Percentiles rank a stretch among this genome's conserved stretches.
These are phyloP conservation scores for Globisporangium megalacanthum DNA, from an alignment of 352 stramenopile genomes.

Conservation along the genomic window DNA sequence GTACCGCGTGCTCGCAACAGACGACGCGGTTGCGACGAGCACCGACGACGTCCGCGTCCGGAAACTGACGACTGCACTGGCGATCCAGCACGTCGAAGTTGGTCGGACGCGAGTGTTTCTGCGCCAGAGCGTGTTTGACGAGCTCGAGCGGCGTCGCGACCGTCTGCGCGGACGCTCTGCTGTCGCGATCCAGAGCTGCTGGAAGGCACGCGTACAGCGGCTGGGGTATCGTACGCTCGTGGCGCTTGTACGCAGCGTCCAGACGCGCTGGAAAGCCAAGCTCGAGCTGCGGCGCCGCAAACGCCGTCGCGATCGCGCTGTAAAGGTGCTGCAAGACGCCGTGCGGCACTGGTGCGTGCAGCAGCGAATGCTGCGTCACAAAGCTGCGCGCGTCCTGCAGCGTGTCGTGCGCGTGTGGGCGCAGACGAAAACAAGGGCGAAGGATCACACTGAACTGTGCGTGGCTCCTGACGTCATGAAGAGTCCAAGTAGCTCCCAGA, in stretches of 20 bases:
- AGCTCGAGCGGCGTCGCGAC: constrained; percentile 48
- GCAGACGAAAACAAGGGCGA: neutral
- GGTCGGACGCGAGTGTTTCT: constrained; percentile 73
- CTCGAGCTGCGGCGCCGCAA: constrained; percentile 33
- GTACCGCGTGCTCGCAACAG: constrained; percentile 30
- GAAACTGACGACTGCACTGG: constrained; percentile 27
- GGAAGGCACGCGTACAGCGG: constrained; percentile 28
- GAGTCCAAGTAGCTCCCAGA: neutral
- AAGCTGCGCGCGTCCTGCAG: constrained; percentile 29
- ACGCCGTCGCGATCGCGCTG: constrained; percentile 24
- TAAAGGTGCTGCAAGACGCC: constrained; percentile 28
- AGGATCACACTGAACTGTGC: neutral
- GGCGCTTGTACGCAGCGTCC: constrained; percentile 33
- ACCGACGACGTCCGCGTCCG: constrained; percentile 13
- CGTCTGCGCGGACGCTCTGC: constrained; percentile 20
- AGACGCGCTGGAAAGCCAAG: constrained; percentile 55
- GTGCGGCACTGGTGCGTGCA: constrained; percentile 26
- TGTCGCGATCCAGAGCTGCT: constrained; percentile 44
- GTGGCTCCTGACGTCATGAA: neutral
- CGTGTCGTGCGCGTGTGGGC: constrained; percentile 22
- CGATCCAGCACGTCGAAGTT: constrained; percentile 42
- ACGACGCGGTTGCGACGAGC: neutral
- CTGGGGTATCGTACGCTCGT: constrained; percentile 27
- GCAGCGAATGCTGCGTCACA: constrained; percentile 14
- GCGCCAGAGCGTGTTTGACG: constrained; percentile 53